Evolutionary conservation across 768 basidiomycete species (phyloP), one percentile per base, ranked within the genome.

Genomic region (Boletus eberwhitei): DNA sequence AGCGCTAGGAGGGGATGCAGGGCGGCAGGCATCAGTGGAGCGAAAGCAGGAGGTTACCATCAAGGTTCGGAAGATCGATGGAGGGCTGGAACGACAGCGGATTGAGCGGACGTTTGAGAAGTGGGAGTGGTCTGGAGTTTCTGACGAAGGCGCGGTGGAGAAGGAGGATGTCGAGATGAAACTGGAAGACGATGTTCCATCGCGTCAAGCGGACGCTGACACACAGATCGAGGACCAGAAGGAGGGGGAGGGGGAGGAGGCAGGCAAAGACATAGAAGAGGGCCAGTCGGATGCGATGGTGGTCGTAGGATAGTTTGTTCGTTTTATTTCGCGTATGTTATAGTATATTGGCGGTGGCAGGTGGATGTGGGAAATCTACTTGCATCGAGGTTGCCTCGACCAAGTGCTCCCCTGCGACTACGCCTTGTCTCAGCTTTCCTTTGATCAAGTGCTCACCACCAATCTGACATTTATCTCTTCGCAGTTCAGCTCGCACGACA

Each of bases 91-190:
- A 64, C 75, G 88, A 59, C 88, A 91, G 59, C 79, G 82, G 46
- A 80, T 89, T 58, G 85, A 87, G 63, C 80, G 89, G 54, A 72
- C 76, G 24, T 70, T 85, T 40, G 89, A 91, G 71, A 77, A 78
- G 48, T 90, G 87, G 87, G 74, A 64, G 17, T 89, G 87, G 87
- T 52, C 67, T 21, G 55, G 54, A 7, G 42, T 40, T 45, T 38
- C 56, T 19, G 52, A 44, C 24, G 51, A 50, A 14, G 36, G 22
- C 12, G 46, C 41, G 56, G 45, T 12, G 41, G 57, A 43, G 40
- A 43, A 45, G 41, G 57, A 29, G 46, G 69, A 72, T n/a, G 58
- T 63, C 11, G 71, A 71, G 52, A 71, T 72, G 71, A 69, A 65
- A 50, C 22, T 59, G 37, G 60, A 62, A 21, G 71, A 59, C 9